Evolutionary conservation across 192 early-diverging fungal species (phyloP).

Genomic region (Backusella australiensis): DNA sequence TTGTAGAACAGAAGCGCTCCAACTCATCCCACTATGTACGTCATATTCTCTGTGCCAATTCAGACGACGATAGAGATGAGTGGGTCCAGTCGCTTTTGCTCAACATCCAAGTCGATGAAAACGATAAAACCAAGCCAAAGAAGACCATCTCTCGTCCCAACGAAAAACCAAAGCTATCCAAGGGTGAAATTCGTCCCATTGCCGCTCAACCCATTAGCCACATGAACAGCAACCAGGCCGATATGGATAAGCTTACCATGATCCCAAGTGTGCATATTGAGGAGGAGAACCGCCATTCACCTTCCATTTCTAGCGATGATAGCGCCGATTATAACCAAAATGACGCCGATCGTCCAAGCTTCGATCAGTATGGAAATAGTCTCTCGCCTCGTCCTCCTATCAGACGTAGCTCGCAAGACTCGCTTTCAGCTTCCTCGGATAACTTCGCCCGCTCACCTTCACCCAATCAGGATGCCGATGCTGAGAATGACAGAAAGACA

Average conservation of each 20-base stretch:
- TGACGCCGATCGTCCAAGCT: neutral
- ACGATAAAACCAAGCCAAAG: conserved; percentile 19
- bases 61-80: conserved; percentile 86
- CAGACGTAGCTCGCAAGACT: conserved; percentile 6
- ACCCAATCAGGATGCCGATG: neutral
- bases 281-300: neutral
- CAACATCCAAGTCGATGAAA: conserved; percentile 32
- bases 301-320: conserved; percentile 14
- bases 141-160: neutral
- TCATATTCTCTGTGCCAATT: conserved; percentile 86
- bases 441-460: neutral
- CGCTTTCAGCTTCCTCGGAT: neutral
- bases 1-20: conserved; percentile 71
- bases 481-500: conserved; percentile 17
- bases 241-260: conserved; percentile 17
- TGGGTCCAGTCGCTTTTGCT: conserved; percentile 78
- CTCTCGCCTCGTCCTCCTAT: neutral
- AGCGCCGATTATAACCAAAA: neutral
- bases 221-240: conserved; percentile 2
- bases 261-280: neutral
- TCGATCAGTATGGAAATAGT: neutral
- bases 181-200: conserved; percentile 25
- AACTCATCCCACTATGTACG: conserved; percentile 58
- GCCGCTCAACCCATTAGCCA: conserved; percentile 26
- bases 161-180: conserved; percentile 28